Base-by-base conservation (phyloP, 169 alveolate species). In the Plasmodium malariae region DNA sequence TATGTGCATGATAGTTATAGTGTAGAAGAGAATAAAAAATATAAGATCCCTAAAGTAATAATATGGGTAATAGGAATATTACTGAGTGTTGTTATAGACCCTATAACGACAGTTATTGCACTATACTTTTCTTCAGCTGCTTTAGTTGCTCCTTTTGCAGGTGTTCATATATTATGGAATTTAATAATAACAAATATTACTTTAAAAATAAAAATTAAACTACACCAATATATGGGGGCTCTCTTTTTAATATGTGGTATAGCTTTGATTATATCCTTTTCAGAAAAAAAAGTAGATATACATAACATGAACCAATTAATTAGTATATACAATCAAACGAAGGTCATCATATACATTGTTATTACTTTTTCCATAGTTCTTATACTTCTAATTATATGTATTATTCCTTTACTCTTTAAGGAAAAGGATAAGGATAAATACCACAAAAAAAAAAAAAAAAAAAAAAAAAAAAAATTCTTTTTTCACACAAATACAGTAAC, bases 141-240 rank as follows among this genome's bases (percentile, higher is more conserved):
- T n/a, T 40, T 76, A 24, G 89, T 76, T 28, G 54, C 89, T 11
- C 89, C 89, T 1, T 76, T 76, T 62, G 78, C 78, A 21, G 89
- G 89, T n/a, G 89, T 76, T 14, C 89, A 76, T 54, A 76, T 76
- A 14, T 63, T 76, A 67, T 76, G 89, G 89, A 76, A 76, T 65
- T 43, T 76, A 60, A 62, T 76, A 17, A 76, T 76, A 24, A 54
- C 89, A 54, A 76, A 76, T 54, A 36, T 76, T 55, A 62, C 78
- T 3, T 76, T 76, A 37, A 76, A 76, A 76, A 76, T 63, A n/a
- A 62, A 34, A 76, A 76, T 67, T 2, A 76, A 62, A 40, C 45
- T 76, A 21, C 89, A 76, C n/a, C 89, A 76, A 30, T 76, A 76
- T 54, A 76, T 76, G 89, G 89, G 89, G 6, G 43, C 74, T 37